Percentiles rank a stretch among this genome's conserved stretches.
phyloP scores from a whole-genome alignment of 2,329 filamentous ascomycete genomes.

The Orbilia quercus region DNA sequence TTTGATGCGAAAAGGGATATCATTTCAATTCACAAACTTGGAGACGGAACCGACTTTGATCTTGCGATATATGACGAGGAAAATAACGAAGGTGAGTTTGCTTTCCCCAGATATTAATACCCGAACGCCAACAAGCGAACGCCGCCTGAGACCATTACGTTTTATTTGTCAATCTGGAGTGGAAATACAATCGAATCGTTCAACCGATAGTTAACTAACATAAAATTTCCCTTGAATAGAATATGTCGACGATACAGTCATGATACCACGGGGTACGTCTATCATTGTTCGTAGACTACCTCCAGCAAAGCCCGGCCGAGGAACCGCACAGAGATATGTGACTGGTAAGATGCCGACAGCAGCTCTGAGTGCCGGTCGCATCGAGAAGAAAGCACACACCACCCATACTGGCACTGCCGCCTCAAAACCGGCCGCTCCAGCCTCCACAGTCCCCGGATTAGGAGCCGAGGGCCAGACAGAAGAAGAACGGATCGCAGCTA shows the following conservation, averaged over 20 bases:
- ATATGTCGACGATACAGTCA: conserved; percentile 97
- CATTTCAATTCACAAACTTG: conserved; percentile 90
- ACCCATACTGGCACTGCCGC: conserved; percentile 25
- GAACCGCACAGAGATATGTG: conserved; percentile 92
- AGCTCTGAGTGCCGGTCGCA: conserved; percentile 65
- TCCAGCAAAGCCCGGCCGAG: conserved; percentile 84
- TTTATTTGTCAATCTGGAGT: not conserved
- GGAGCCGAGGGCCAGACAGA: conserved; percentile 68
- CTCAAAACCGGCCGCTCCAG: conserved; percentile 31
- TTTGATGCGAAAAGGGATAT: conserved; percentile 99
- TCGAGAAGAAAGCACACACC: conserved; percentile 71
- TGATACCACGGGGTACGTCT: conserved; percentile 93
- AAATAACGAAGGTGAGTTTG: conserved; percentile 74
- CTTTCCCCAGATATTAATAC: not conserved
- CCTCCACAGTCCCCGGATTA: conserved; percentile 26
- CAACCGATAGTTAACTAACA: conserved; percentile 1
- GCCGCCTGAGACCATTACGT: not conserved
- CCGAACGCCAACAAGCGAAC: not conserved
- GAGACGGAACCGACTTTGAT: conserved; percentile 96
- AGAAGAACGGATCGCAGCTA: conserved; percentile 90
- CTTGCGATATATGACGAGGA: conserved; percentile 94
- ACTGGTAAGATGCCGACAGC: conserved; percentile 93
- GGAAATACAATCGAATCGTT: not conserved
- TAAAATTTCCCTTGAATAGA: conserved; percentile 68
- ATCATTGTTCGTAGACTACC: conserved; percentile 90